These are phyloP conservation scores for Mycena haematopus DNA, from an alignment of 768 basidiomycete genomes.

Conservation along the genomic window DNA sequence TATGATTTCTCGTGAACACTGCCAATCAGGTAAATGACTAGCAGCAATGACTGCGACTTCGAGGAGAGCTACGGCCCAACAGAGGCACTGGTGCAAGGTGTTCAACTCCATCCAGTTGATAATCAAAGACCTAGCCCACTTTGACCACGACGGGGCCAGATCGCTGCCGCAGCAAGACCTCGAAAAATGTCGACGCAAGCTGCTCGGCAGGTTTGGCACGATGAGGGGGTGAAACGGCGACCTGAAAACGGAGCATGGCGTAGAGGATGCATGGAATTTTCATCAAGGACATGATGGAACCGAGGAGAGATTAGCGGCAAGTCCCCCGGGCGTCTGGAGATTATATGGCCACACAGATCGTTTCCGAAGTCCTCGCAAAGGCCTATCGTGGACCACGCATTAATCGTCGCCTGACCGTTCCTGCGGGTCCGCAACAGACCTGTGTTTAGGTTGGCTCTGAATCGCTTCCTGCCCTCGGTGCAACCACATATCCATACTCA, in stretches of 20 bases:
- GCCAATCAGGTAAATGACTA: slow-evolving; percentile 32
- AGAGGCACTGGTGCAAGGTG: slow-evolving; percentile 38
- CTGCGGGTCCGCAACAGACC: slow-evolving; percentile 27
- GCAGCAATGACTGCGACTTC: slow-evolving; percentile 48
- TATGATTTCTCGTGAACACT: slow-evolving; percentile 35
- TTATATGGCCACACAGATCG: slow-evolving; percentile 28
- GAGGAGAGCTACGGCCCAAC: slow-evolving; percentile 45
- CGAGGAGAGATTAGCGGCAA: slow-evolving; percentile 15
- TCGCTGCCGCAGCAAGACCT: slow-evolving; percentile 44
- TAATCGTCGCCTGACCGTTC: slow-evolving; percentile 24
- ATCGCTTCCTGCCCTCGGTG: slow-evolving; percentile 23
- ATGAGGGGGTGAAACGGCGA: slow-evolving; percentile 53
- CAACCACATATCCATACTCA: slow-evolving; percentile 21
- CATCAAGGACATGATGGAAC: slow-evolving; percentile 38
- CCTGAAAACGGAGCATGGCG: slow-evolving; percentile 50
- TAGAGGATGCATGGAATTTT: slow-evolving; percentile 52
- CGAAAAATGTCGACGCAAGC: slow-evolving; percentile 42
- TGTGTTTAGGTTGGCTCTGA: slow-evolving; percentile 19
- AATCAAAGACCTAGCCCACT: slow-evolving; percentile 34
- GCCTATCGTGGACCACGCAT: slow-evolving; percentile 21
- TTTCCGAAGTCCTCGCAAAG: slow-evolving; percentile 28
- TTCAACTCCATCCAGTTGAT: slow-evolving; percentile 7
- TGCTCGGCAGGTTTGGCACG: slow-evolving; percentile 44
- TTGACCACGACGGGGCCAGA: slow-evolving; percentile 42
- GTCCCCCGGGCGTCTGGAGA: slow-evolving; percentile 8